Evolutionary conservation across 2,329 filamentous ascomycete genomes (phyloP).

Genomic region (Diaporthe helianthi): DNA sequence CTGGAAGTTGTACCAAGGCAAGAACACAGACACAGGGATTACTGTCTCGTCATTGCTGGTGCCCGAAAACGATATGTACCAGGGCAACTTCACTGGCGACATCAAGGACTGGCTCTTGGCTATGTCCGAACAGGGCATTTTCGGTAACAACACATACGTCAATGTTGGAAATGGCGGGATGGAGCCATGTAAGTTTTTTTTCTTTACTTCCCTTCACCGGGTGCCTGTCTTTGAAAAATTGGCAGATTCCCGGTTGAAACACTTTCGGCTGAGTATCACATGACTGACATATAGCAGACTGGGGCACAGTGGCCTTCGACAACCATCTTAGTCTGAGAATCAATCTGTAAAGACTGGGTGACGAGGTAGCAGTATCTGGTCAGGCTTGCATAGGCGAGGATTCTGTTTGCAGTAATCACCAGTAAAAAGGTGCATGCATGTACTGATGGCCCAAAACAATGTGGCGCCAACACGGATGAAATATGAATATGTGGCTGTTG

Average conservation of each 20-base stretch:
- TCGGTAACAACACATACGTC: conserved; percentile 47
- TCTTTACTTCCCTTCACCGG: no score
- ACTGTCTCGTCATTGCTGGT: conserved; percentile 48
- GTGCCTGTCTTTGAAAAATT: no score
- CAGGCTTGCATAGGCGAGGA: no score
- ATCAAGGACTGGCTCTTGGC: conserved; percentile 51
- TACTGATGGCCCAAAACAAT: neutral
- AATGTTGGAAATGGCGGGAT: conserved; percentile 52
- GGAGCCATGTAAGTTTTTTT: neutral
- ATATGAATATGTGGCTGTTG: neutral
- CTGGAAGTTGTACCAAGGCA: conserved; percentile 51
- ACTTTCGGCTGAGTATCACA: no score
- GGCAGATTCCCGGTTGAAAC: no score
- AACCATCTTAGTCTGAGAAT: conserved; percentile 38
- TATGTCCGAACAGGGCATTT: conserved; percentile 47
- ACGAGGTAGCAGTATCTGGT: neutral
- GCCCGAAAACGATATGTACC: conserved; percentile 45
- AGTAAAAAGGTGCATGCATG: neutral
- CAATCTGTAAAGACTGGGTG: conserved; percentile 30
- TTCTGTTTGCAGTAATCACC: neutral
- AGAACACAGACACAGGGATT: conserved; percentile 51
- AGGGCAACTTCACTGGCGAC: conserved; percentile 47
- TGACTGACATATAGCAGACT: conserved; percentile 18
- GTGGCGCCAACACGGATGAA: no score
- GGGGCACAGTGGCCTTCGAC: conserved; percentile 38